phyloP scores from a whole-genome alignment of 768 basidiomycete genomes.

The Xerocomellus chrysenteron region DNA sequence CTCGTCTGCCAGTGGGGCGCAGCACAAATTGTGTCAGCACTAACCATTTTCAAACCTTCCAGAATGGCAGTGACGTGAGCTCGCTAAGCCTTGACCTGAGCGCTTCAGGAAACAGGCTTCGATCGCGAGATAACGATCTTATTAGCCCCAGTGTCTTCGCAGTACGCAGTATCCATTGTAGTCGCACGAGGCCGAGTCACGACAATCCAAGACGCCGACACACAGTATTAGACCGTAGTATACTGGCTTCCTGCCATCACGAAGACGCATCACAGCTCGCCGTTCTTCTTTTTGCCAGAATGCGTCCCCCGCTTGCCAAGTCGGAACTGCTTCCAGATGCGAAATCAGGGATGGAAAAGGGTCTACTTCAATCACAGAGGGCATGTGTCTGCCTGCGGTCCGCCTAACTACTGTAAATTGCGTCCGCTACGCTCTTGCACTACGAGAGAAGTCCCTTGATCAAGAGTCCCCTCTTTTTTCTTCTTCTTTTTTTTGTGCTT shows the following conservation, averaged over 20 bases:
- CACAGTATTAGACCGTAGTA: neutral
- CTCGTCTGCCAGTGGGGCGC: neutral
- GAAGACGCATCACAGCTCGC: slow-evolving; percentile 18
- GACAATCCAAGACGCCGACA: slow-evolving; percentile 27
- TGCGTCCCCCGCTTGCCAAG: slow-evolving; percentile 13
- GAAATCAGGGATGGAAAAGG: slow-evolving; percentile 24
- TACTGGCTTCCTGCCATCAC: slow-evolving; percentile 15
- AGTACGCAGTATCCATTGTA: slow-evolving; percentile 5
- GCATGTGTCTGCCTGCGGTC: slow-evolving; percentile 33
- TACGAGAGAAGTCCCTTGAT: slow-evolving; percentile 20
- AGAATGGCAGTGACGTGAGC: slow-evolving; percentile 28
- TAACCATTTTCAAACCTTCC: slow-evolving; percentile 2
- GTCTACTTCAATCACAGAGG: slow-evolving; percentile 15
- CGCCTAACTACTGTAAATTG: slow-evolving; percentile 25
- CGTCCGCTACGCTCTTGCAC: slow-evolving; percentile 22
- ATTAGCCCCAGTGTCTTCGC: neutral
- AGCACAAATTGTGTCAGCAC: slow-evolving; percentile 7
- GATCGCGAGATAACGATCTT: slow-evolving; percentile 35
- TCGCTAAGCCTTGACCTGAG: slow-evolving; percentile 17
- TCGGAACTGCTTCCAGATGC: slow-evolving; percentile 20
- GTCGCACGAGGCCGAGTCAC: slow-evolving; percentile 14
- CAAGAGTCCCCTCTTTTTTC: slow-evolving; percentile 14
- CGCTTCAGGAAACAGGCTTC: slow-evolving; percentile 14
- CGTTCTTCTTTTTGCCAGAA: slow-evolving; percentile 16
- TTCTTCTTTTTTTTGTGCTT: neutral